A percentile compares a stretch with the other conserved stretches of the same genome.
These are phyloP conservation scores for Aspergillus chevalieri DNA, from an alignment of 2,329 filamentous ascomycete species.

Conservation along the genomic window DNA sequence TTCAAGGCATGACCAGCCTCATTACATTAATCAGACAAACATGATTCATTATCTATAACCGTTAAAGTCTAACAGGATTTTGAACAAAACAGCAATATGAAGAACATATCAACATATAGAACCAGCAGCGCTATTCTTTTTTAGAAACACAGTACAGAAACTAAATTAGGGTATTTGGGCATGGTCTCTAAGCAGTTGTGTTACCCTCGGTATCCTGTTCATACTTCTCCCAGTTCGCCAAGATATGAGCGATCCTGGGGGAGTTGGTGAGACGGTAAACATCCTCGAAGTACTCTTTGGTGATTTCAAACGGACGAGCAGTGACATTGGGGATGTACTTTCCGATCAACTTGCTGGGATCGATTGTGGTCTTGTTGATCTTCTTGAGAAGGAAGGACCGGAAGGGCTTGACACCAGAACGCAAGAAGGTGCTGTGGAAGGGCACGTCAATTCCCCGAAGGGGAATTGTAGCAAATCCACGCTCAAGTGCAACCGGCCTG, in stretches of 20 bases:
- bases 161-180: no score
- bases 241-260: constrained; percentile 48
- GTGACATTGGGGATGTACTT: constrained; percentile 99
- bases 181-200: constrained; percentile 7
- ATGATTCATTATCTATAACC: no score
- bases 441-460: constrained; percentile 96
- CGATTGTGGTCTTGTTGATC: constrained; percentile 98
- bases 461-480: constrained; percentile 94
- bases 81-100: no score
- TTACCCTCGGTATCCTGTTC: constrained; percentile 33
- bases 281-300: constrained; percentile 99
- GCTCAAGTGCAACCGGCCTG: constrained; percentile 78
- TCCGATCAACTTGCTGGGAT: constrained; percentile 90
- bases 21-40: no score
- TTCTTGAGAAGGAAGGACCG: constrained; percentile 97
- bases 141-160: no score
- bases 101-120: no score
- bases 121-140: no score
- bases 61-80: no score
- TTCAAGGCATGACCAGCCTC: no score
- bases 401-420: constrained; percentile 98
- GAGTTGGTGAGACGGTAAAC: constrained; percentile 90
- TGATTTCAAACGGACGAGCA: constrained; percentile 87
- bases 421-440: constrained; percentile 97
- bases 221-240: constrained; percentile 83